Evolutionary conservation across 768 basidiomycete species (phyloP), one percentile per base, ranked within the genome.

Genomic region (Daedalea quercina): DNA sequence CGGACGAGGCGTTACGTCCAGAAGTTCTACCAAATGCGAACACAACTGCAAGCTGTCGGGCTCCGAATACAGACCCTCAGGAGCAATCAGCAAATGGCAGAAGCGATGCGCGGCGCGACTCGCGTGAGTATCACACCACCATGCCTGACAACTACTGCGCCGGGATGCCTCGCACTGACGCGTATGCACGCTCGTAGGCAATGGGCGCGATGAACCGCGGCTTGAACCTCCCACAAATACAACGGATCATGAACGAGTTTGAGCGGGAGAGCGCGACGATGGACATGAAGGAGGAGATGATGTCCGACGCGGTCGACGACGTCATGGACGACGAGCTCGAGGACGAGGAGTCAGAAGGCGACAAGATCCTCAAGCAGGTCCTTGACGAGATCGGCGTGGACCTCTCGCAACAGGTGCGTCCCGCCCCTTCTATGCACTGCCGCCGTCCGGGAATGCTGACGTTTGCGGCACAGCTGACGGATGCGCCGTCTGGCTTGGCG

Each of bases 271-370:
- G 88, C 60, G 84, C 92, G 3, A 92, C 86, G 71, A 99, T 99
- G 96, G 96, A 99, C 70, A 98, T 99, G 96, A 99, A 97, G 69
- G 96, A 97, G 71, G 95, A 96, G 68, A 97, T 98, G 90, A 99
- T 97, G 96, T 91, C 90, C 20, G 96, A 98, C 55, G 88, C 93
- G 13, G 89, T 98, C 15, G 96, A 98, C 69, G 95, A 97, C 61
- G 94, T 88, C 46, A 95, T 97, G 87, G 91, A 94, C 51, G 63
- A 62, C 57, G 94, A 93, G 13, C 71, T 70, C 26, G 94, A 94
- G 62, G 95, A 95, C 47, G 95, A 98, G 69, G 96, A 97, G 60
- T 88, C 87, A 57, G 96, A 97, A 64, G 85, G 94, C 13, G 94
- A 98, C 65, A 89, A 90, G 75, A 94, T 99, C 57, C 69, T 99